Base-by-base conservation (phyloP, 192 early-diverging fungal genomes). In the Coemansia sp. region DNA sequence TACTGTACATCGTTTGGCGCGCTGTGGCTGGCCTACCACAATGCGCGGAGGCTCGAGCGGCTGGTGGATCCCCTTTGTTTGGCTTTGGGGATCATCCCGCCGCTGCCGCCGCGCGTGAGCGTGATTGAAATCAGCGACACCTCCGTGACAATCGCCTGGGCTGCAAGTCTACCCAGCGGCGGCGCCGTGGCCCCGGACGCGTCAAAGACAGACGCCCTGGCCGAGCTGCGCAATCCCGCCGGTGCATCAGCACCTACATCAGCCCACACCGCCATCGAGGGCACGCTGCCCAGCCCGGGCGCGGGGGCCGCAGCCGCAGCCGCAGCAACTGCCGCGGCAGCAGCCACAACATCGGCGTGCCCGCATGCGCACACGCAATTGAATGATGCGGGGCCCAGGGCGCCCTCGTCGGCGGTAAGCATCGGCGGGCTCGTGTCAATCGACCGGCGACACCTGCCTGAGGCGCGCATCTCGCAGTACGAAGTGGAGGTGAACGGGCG, bases 1-100 rank as follows among this genome's bases (percentile, higher is more conserved):
- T 67, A 74, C 37, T 74, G 71, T 33, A 61, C 71, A 14, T 74
- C 71, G 13, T 74, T 74, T 55, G 71, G 64, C 30, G 36, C 63
- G 14, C 48, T 74, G 13, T 74, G 71, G 71, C 52, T 67, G 27
- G 29, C 44, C 15, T 74, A 74, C 27, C 71, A 74, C 50, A 57
- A 66, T 33, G 50, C 64, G 17, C 38, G 64, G 14, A 46, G 56
- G 18, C 55, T 74, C 22, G 71, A 74, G 47, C 54, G 55, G 18
- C 20, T 74, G 46, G 13, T 74, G 4, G 71, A 74, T 38, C 71
- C 64, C 1, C 30, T 60, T 9, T 67, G 64, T 15, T 42, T 55
- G 37, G 17, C 60, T 29, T 60, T 74, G 22, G 71, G 71, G 22
- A 50, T 67, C 6, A 53, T 62, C 34, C 71, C 71, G 15, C 71